These are phyloP conservation scores for Dittrichia graveolens DNA, from an alignment of 129 eudicot species.

Conservation along the genomic window DNA sequence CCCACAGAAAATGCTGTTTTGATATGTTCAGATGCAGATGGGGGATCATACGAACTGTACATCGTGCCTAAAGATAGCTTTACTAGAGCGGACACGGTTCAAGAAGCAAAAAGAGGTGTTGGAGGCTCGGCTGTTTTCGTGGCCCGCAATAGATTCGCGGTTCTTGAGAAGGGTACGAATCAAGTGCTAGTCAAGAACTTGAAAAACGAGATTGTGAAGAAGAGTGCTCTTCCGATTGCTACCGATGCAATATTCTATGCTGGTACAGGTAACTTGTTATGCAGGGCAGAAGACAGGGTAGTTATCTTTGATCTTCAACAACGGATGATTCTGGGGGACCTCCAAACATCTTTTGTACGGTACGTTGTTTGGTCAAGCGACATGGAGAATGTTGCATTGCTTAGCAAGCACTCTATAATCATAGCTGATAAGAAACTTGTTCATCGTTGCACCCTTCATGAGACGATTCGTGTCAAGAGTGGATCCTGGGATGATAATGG, in stretches of 20 bases:
- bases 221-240: conserved; percentile 52
- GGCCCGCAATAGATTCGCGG: conserved; percentile 66
- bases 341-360: conserved; percentile 56
- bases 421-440: conserved; percentile 66
- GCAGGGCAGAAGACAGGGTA: conserved; percentile 68
- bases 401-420: conserved; percentile 63
- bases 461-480: conserved; percentile 73
- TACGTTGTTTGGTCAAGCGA: conserved; percentile 71
- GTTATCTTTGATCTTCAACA: conserved; percentile 67
- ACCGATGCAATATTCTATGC: conserved; percentile 69
- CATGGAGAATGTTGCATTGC: conserved; percentile 68
- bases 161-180: conserved; percentile 63
- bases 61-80: conserved; percentile 56
- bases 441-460: conserved; percentile 70
- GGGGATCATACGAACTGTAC: conserved; percentile 71
- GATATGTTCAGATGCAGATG: conserved; percentile 62
- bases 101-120: conserved; percentile 61
- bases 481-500: conserved; percentile 84
- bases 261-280: conserved; percentile 62
- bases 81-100: conserved; percentile 58
- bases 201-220: conserved; percentile 60
- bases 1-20: conserved; percentile 66
- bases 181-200: conserved; percentile 63
- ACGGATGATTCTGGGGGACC: conserved; percentile 55
- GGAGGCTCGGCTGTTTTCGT: conserved; percentile 73